phyloP scores from a whole-genome alignment of 331 rosid species.

The Malus hybrid region DNA sequence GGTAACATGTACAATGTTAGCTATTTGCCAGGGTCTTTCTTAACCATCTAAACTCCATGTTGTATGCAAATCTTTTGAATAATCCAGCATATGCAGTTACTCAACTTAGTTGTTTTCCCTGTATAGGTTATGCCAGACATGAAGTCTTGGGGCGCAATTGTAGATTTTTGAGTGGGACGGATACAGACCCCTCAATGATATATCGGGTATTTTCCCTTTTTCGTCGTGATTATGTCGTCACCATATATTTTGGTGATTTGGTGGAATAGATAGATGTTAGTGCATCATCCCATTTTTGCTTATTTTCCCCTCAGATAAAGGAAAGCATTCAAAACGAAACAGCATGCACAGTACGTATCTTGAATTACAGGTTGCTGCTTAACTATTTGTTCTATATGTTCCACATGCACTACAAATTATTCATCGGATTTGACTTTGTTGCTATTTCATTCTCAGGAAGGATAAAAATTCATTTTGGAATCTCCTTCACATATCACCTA shows the following conservation, averaged over 20 bases:
- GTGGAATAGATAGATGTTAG: neutral
- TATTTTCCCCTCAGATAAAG: constrained; percentile 54
- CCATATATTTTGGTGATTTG: constrained; percentile 9
- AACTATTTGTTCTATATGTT: constrained; percentile 18
- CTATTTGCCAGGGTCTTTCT: neutral
- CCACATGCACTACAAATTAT: constrained; percentile 17
- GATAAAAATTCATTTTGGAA: constrained; percentile 92
- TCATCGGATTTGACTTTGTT: constrained; percentile 20
- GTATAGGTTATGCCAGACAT: constrained; percentile 60
- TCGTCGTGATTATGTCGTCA: neutral
- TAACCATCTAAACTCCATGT: neutral
- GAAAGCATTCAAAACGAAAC: constrained; percentile 58
- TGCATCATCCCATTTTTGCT: constrained; percentile 2
- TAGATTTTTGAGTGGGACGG: constrained; percentile 73
- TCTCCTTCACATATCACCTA: constrained; percentile 79
- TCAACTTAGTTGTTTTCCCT: constrained; percentile 8
- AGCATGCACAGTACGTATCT: constrained; percentile 86
- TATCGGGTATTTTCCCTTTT: constrained; percentile 36
- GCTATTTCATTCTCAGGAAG: constrained; percentile 49
- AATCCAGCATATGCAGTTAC: constrained; percentile 2
- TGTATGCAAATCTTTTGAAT: neutral
- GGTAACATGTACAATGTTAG: constrained; percentile 32
- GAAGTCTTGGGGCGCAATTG: constrained; percentile 88
- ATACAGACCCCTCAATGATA: constrained; percentile 53
- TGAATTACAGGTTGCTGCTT: constrained; percentile 95